Evolutionary conservation across 306 rosid species (phyloP).

Genomic region (Vigna mungo): DNA sequence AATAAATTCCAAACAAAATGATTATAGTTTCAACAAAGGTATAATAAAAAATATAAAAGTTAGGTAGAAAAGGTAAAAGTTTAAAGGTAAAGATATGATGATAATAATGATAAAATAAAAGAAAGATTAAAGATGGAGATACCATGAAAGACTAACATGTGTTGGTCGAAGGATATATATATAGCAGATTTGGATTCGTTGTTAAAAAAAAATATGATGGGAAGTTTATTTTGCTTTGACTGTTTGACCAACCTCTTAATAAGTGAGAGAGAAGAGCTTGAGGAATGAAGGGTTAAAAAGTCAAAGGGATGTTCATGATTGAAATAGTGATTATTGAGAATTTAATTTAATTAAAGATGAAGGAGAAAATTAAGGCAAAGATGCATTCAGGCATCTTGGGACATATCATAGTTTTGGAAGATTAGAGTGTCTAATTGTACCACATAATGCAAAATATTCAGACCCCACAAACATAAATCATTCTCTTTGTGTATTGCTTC

Average conservation of each 20-base stretch:
- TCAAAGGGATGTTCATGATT: not conserved
- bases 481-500: not conserved
- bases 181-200: no score
- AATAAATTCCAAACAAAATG: not conserved
- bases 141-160: not conserved
- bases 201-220: not conserved
- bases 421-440: constrained; percentile 14
- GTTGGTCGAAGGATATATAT: not conserved
- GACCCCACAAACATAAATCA: not conserved
- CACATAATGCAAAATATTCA: not conserved
- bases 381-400: no score
- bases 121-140: not conserved
- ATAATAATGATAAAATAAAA: no score
- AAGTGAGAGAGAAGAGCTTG: not conserved
- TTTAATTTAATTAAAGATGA: not conserved
- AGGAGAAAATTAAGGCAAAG: not conserved
- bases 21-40: not conserved
- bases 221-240: not conserved
- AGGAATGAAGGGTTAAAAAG: not conserved
- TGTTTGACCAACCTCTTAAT: not conserved
- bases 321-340: not conserved
- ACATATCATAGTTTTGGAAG: not conserved
- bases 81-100: no score
- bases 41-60: no score
- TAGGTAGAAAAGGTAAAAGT: no score